These are phyloP conservation scores for Piper betle DNA, from an alignment of 164 flowering plant genomes.

Conservation along the genomic window DNA sequence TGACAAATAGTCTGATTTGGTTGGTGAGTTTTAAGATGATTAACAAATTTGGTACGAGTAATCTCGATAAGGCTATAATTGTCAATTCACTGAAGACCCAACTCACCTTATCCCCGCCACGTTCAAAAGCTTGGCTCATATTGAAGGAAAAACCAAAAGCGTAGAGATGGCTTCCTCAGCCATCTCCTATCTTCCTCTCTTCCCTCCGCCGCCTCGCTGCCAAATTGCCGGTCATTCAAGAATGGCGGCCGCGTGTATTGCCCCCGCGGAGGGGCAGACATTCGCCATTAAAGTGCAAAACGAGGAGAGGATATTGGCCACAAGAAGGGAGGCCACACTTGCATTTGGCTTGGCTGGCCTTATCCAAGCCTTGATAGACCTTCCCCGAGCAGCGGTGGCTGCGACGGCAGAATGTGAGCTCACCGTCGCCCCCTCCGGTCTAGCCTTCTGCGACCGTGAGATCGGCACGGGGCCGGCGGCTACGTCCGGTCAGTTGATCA, in stretches of 20 bases:
- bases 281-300: neutral
- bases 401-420: conserved; percentile 37
- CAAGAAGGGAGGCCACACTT: conserved; percentile 4
- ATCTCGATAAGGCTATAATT: too few species aligned
- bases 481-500: conserved; percentile 65
- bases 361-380: neutral
- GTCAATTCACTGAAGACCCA: too few species aligned
- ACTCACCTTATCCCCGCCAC: neutral
- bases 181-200: neutral
- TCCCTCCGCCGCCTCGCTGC: neutral
- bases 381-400: conserved; percentile 4
- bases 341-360: neutral
- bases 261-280: neutral
- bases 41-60: too few species aligned
- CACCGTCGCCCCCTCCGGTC: conserved; percentile 58
- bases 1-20: too few species aligned
- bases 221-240: neutral
- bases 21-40: too few species aligned
- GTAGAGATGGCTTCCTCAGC: neutral
- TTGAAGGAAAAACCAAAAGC: too few species aligned
- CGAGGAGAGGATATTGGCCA: neutral
- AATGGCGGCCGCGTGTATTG: neutral
- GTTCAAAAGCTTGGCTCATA: neutral
- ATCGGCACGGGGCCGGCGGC: conserved; percentile 66
- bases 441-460: conserved; percentile 58